phyloP scores from a whole-genome alignment of 306 rosid genomes.

The Acmispon strigosus region DNA sequence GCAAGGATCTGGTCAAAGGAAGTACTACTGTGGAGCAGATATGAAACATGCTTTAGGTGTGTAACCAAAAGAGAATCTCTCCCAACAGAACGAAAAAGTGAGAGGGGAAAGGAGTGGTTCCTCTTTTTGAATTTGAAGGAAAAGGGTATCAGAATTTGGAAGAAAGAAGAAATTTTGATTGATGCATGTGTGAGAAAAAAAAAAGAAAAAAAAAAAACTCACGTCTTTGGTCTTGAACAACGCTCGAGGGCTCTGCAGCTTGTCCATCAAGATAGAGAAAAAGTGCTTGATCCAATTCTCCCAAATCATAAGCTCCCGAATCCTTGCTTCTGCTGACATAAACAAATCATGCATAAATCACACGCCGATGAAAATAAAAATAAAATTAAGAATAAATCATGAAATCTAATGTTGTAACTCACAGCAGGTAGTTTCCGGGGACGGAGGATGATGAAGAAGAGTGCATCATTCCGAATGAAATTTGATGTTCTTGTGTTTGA shows the following conservation, averaged over 20 bases:
- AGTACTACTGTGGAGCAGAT: slow-evolving; percentile 41
- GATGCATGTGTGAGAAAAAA: not conserved
- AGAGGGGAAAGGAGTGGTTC: not conserved
- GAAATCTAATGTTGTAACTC: not conserved
- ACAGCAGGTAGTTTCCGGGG: slow-evolving; percentile 72
- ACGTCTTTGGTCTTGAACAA: slow-evolving; percentile 75
- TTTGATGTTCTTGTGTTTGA: slow-evolving; percentile 39
- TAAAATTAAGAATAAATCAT: not conserved
- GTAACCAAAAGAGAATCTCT: slow-evolving; percentile 46
- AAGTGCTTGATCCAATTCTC: slow-evolving; percentile 90
- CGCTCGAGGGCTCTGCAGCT: slow-evolving; percentile 33
- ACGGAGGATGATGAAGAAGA: slow-evolving; percentile 55
- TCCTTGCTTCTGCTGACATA: slow-evolving; percentile 55
- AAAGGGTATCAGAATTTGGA: not conserved
- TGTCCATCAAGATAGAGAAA: slow-evolving; percentile 91
- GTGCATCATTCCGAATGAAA: slow-evolving; percentile 69
- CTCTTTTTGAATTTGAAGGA: slow-evolving; percentile 13
- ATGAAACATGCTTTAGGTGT: slow-evolving; percentile 51
- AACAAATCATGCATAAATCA: not conserved
- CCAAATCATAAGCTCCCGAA: slow-evolving; percentile 72
- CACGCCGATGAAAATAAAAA: not conserved
- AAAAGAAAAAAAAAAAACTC: slow-evolving; percentile 1
- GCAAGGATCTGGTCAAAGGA: slow-evolving; percentile 63
- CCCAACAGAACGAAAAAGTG: not conserved
- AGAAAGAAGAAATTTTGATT: not conserved